Percentiles rank a stretch among this genome's conserved stretches.
Evolutionary conservation across 164 flowering plant species (phyloP).

Genomic region (Macadamia integrifolia): DNA sequence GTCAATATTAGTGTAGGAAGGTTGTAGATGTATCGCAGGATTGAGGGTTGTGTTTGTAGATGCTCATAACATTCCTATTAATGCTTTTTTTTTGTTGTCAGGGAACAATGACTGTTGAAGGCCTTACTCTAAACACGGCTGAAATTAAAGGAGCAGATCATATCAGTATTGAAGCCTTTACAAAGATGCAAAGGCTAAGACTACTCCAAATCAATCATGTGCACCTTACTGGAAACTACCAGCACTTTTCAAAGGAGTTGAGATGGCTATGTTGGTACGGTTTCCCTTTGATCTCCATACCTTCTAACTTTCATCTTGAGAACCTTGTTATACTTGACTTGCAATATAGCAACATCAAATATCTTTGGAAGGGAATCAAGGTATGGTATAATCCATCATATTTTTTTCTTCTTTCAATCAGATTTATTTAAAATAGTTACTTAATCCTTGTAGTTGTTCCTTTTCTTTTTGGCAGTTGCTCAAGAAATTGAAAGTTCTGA

Average conservation of each 20-base stretch:
- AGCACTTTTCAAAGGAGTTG: conserved; percentile 5
- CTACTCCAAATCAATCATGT: conserved; percentile 11
- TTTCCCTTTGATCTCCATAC: conserved; percentile 11
- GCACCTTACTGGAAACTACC: not conserved
- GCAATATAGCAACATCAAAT: conserved; percentile 10
- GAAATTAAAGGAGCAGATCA: not conserved
- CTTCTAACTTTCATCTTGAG: conserved; percentile 5
- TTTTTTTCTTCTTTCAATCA: not conserved
- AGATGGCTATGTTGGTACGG: conserved; percentile 18
- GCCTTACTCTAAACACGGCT: not conserved
- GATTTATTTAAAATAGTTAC: not conserved
- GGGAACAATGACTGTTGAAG: conserved; percentile 10
- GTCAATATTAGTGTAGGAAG: not conserved
- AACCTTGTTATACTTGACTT: conserved; percentile 15
- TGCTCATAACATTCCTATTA: not conserved
- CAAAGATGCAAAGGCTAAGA: conserved; percentile 13
- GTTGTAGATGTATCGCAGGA: no score
- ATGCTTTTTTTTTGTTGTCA: not conserved
- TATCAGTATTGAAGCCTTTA: conserved; percentile 7
- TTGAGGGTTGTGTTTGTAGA: no score
- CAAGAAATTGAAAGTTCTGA: no score
- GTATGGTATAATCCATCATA: not conserved
- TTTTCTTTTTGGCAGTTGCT: no score
- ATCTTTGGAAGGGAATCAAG: conserved; percentile 4
- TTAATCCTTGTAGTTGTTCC: not conserved